These are phyloP conservation scores for Pichia deserticola DNA, from an alignment of 805 yeast species.

Conservation along the genomic window DNA sequence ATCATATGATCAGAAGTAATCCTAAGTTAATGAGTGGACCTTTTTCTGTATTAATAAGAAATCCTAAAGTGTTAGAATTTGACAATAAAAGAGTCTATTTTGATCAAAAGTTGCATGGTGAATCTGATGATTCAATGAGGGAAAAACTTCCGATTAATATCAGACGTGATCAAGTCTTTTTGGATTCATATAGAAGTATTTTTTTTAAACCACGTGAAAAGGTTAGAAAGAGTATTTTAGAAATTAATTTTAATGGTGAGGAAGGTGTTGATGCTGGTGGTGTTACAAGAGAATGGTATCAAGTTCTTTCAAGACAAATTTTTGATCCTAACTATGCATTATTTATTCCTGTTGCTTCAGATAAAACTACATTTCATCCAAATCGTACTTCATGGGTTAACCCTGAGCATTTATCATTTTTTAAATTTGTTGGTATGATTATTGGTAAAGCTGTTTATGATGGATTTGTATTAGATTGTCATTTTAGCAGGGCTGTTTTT, in stretches of 20 bases:
- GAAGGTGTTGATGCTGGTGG: conserved; percentile 99
- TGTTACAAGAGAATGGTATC: conserved; percentile 95
- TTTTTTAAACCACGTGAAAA: conserved; percentile 74
- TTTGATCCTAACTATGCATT: conserved; percentile 93
- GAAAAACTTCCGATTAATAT: conserved; percentile 57
- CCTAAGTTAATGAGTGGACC: conserved; percentile 96
- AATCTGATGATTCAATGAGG: conserved; percentile 30
- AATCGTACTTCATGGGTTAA: conserved; percentile 87
- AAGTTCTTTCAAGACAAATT: conserved; percentile 88
- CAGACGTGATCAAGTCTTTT: conserved; percentile 82
- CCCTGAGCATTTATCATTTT: conserved; percentile 87
- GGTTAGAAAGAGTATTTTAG: conserved; percentile 63
- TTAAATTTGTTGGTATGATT: conserved; percentile 88
- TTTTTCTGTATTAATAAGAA: conserved; percentile 78
- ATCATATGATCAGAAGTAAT: conserved; percentile 84
- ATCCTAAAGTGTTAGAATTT: conserved; percentile 85
- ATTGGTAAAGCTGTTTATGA: conserved; percentile 94
- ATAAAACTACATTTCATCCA: conserved; percentile 91
- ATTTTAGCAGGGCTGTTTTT: conserved; percentile 91
- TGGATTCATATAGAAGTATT: conserved; percentile 79
- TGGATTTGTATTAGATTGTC: conserved; percentile 80
- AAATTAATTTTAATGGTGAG: conserved; percentile 83
- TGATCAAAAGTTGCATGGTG: conserved; percentile 59
- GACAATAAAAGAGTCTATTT: conserved; percentile 89
- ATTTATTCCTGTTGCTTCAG: conserved; percentile 85